These are phyloP conservation scores for Dothidotthia symphoricarpi DNA, from an alignment of 2,329 filamentous ascomycete genomes.

Conservation along the genomic window DNA sequence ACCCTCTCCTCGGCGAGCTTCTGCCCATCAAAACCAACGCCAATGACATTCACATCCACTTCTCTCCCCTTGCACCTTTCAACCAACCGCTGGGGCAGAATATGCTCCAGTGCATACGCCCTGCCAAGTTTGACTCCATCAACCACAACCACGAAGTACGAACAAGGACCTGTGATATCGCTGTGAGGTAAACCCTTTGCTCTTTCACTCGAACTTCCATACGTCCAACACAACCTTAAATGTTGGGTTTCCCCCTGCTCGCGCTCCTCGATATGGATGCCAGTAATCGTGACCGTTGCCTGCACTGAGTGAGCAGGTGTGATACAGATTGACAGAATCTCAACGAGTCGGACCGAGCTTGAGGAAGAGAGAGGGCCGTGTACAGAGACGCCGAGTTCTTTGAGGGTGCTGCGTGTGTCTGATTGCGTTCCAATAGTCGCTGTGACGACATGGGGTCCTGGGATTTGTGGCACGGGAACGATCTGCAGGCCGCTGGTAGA, in stretches of 20 bases:
- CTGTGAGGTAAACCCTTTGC: conserved; percentile 27
- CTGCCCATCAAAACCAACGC: conserved; percentile 33
- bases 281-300: conserved; percentile 4
- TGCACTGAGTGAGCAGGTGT: conserved; percentile 1
- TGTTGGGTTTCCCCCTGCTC: conserved; percentile 19
- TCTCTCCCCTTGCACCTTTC: conserved; percentile 8
- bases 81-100: conserved; percentile 15
- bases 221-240: conserved; percentile 29
- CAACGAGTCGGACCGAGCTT: conserved; percentile 3
- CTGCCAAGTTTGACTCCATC: conserved; percentile 22
- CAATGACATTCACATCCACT: conserved; percentile 16
- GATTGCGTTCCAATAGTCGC: neutral
- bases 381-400: conserved; percentile 28
- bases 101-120: conserved; percentile 32
- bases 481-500: conserved; percentile 6
- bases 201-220: neutral
- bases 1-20: conserved; percentile 8
- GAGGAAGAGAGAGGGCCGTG: conserved; percentile 2
- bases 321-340: conserved; percentile 20
- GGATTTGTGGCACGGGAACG: neutral
- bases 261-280: conserved; percentile 14
- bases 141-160: conserved; percentile 31
- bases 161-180: conserved; percentile 35
- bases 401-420: conserved; percentile 2
- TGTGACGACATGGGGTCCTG: neutral